Evolutionary conservation across 768 basidiomycete genomes (phyloP), one percentile per base, ranked within the genome.

Genomic region (Leucocoprinus sp.): DNA sequence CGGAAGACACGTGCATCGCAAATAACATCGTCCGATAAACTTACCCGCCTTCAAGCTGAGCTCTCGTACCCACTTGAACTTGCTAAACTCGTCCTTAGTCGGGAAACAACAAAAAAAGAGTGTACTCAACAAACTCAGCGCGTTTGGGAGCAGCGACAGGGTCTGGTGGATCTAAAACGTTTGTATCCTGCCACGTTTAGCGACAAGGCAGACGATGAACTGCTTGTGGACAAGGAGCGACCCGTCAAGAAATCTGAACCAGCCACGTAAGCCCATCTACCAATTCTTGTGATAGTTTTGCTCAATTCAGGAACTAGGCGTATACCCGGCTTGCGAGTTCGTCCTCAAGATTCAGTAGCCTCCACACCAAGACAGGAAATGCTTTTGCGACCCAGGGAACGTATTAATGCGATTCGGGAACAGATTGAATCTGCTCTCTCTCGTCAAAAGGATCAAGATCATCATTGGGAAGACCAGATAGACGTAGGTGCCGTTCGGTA

Each of bases 1-100:
- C 82, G 96, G 51, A 98, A 98, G 68, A 97, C 95, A 7, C 81
- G 95, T 6, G 84, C 92, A 11, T 85, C 85, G 1, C 93, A 98
- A 57, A 82, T 81, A 8, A 84, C 86, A 1, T 90, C 83, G 14
- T 84, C 92, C 11, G 95, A 98, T 56, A 89, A 91, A 54, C 76
- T 99, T 52, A 64, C 80, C 4, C 86, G 90, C 15, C 68, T 98
- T 12, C 82, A 89, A 52, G 60, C 64, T 23, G 93, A 98, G 62
- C 68, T 99, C 4, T 61, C 72, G 1, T 76, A 73, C 37, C 80
- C 87, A 0, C 67, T 86, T 2, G 80, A 89, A 28, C 70, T 98
- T 3, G 84, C 91, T 11, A 73, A 72, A 50, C 65, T 72, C 27
- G 69, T 93, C 2, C 63, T 87, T 5, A 62, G 67, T 7, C 82